A percentile compares a stretch with the other conserved stretches of the same genome.
phyloP scores from a whole-genome alignment of 805 yeast species.

The Candida tibetensis region DNA sequence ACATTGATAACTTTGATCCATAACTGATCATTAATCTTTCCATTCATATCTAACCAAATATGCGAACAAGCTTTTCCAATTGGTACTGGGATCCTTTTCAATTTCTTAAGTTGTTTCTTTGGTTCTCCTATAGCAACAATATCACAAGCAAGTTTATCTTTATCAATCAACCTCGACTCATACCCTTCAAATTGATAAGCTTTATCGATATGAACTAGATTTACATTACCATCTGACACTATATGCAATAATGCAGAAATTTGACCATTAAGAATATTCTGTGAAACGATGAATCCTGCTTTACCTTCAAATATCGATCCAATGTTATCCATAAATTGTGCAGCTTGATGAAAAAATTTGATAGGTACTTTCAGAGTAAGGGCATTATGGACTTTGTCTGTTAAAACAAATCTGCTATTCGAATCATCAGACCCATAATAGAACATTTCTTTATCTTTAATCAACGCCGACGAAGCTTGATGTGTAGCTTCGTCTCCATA shows the following conservation, averaged over 20 bases:
- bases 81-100: constrained; percentile 47
- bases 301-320: constrained; percentile 38
- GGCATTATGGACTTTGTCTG: constrained; percentile 50
- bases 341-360: constrained; percentile 44
- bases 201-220: constrained; percentile 45
- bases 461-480: constrained; percentile 50
- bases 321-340: constrained; percentile 44
- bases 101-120: not conserved
- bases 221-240: constrained; percentile 29
- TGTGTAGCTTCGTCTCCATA: constrained; percentile 47
- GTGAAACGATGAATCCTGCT: constrained; percentile 55
- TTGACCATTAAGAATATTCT: constrained; percentile 58
- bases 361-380: constrained; percentile 36
- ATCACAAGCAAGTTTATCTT: constrained; percentile 64
- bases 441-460: constrained; percentile 54
- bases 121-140: constrained; percentile 39
- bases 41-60: constrained; percentile 69
- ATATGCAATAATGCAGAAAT: constrained; percentile 61
- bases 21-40: constrained; percentile 52
- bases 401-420: constrained; percentile 50
- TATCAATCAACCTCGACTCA: constrained; percentile 72
- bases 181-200: constrained; percentile 57
- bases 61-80: constrained; percentile 59
- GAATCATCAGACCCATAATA: constrained; percentile 39
- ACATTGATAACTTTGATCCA: constrained; percentile 60